Base-by-base conservation (phyloP, 345 rosid genomes). In the Arabis hirsuta region DNA sequence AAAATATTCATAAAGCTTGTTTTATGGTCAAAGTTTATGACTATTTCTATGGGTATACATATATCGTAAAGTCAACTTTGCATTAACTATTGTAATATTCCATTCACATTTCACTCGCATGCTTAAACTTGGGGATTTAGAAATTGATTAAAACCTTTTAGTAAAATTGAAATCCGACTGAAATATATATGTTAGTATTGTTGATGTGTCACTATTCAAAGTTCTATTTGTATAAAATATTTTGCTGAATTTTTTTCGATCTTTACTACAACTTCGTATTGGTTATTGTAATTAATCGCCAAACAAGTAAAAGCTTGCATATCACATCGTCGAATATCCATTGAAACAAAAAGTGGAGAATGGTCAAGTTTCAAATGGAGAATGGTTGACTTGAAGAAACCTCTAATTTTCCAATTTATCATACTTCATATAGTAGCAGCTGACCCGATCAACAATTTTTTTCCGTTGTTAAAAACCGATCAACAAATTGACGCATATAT, bases 21-120 rank as follows among this genome's bases (percentile, higher is more conserved):
- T 42, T 31, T 9, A 62, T 55, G 38, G 77, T 73, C 72, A 47
- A 73, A 56, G 54, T 41, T 55, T 65, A 65, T 56, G 77, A 73
- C 65, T 45, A 47, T 27, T 39, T 34, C 16, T 47, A 29, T 56
- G 20, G 9, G 11, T 56, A 29, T 57, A 48, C 41, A 56, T 57
- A 48, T 48, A 56, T 73, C 55, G 7, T 16, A 57, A 38, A 57
- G 78, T 57, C 77, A 73, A 64, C 65, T 64, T 36, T 41, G 22
- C 53, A 16, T 39, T 11, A 41, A 55, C 1, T 39, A 38, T 56
- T 57, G 38, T 47, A 16, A 65, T 47, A 56, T 73, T 73, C 66
- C 11, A 7, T 65, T 65, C 72, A 65, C 52, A 65, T 65, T 38
- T 65, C 43, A 65, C 16, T 48, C 38, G 20, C 65, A 65, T 65